Evolutionary conservation across 2,329 filamentous ascomycete genomes (phyloP).

Genomic region (Talaromyces verruculosus): DNA sequence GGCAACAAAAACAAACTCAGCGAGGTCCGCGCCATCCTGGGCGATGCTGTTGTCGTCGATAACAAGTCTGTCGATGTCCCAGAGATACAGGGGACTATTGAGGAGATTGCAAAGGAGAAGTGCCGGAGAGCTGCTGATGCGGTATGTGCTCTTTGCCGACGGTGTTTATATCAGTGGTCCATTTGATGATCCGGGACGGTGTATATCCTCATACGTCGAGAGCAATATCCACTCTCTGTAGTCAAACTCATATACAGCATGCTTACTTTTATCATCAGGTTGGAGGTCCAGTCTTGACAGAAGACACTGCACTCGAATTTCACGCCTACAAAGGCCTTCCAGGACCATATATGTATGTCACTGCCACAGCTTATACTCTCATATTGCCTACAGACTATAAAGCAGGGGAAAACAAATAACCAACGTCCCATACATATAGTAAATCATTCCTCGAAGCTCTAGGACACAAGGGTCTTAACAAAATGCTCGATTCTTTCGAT

Average conservation of each 20-base stretch:
- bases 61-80: constrained; percentile 76
- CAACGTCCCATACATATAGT: constrained; percentile 47
- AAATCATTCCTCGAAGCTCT: constrained; percentile 91
- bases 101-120: constrained; percentile 89
- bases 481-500: constrained; percentile 80
- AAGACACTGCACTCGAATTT: constrained; percentile 95
- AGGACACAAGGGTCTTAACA: constrained; percentile 83
- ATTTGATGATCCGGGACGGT: background rate
- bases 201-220: background rate
- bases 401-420: background rate
- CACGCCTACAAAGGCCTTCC: constrained; percentile 86
- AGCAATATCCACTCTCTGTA: background rate
- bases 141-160: constrained; percentile 48
- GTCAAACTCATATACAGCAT: background rate
- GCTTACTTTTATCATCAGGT: constrained; percentile 52
- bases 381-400: background rate
- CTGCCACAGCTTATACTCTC: constrained; percentile 31
- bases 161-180: background rate
- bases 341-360: constrained; percentile 83
- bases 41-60: constrained; percentile 67
- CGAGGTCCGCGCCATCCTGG: constrained; percentile 86
- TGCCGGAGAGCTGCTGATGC: constrained; percentile 75
- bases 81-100: constrained; percentile 88
- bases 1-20: constrained; percentile 91
- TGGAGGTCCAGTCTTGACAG: constrained; percentile 84